phyloP scores from a whole-genome alignment of 495 filamentous ascomycete species.

The Trichoderma orchidacearum region DNA sequence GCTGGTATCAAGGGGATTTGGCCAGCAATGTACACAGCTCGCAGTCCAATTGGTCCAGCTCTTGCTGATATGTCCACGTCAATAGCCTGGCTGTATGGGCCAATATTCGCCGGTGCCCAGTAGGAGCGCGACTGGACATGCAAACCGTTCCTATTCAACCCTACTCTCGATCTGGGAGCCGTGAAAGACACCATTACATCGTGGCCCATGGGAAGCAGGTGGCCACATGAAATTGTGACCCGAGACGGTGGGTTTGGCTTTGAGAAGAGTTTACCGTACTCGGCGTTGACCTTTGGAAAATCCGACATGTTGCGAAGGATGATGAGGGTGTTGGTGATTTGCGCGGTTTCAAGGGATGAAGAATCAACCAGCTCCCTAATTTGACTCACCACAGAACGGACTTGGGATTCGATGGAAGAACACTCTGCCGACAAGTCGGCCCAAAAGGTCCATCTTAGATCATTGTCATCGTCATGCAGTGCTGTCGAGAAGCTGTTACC shows the following conservation, averaged over 20 bases:
- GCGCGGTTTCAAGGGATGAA: conserved; percentile 20
- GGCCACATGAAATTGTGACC: conserved; percentile 68
- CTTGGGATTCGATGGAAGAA: conserved; percentile 19
- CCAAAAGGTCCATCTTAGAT: neutral
- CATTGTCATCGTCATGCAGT: neutral
- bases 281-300: conserved; percentile 57
- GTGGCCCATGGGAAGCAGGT: conserved; percentile 34
- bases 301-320: conserved; percentile 67
- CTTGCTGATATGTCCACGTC: conserved; percentile 31
- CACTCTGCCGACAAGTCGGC: neutral
- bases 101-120: conserved; percentile 98
- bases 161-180: conserved; percentile 11
- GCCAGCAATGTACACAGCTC: conserved; percentile 49
- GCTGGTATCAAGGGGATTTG: conserved; percentile 83
- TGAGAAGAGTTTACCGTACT: conserved; percentile 57
- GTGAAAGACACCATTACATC: conserved; percentile 40
- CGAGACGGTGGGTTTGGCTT: conserved; percentile 73
- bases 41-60: conserved; percentile 4
- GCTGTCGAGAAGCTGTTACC: neutral
- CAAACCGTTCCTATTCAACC: conserved; percentile 38
- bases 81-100: conserved; percentile 90
- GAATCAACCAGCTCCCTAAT: conserved; percentile 15
- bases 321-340: conserved; percentile 63
- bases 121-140: conserved; percentile 91
- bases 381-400: conserved; percentile 16